Base-by-base conservation (phyloP, 306 rosid species). In the Sophora flavescens region DNA sequence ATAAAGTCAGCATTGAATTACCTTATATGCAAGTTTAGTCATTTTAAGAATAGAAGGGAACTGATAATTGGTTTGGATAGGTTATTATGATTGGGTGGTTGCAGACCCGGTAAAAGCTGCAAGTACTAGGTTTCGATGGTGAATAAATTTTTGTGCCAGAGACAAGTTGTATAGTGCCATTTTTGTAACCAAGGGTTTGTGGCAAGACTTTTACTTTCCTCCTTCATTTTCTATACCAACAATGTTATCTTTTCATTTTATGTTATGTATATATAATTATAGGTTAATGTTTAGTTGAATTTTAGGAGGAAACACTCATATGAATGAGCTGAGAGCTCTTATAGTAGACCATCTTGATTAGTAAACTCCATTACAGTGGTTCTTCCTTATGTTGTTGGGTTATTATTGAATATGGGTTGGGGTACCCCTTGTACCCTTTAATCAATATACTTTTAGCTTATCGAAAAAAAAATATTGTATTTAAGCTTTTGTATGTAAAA, bases 91-190 rank as follows among this genome's bases (percentile, higher is more conserved):
- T n/a, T n/a, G n/a, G n/a, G n/a, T n/a, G n/a, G n/a, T n/a, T n/a
- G n/a, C n/a, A n/a, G n/a, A n/a, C n/a, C n/a, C n/a, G n/a, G 75
- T 63, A 54, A 26, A 48, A 84, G 76, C 10, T 87, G 87, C 72
- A 77, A 81, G 81, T 83, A 72, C 79, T 59, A 72, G 80, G 71
- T 60, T 81, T 32, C 33, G 63, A 48, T 50, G 45, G 59, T 68
- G 80, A 79, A 17, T 68, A 72, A 78, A 61, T 42, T 35, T 78
- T 78, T 32, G 30, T 50, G 70, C 75, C 58, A 52, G 39, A 36
- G 10, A 6, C 56, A 73, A 82, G 52, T 64, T 82, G 82, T 84
- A 70, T 48, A 77, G 78, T 63, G 61, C 36, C 54, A 68, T 68
- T 57, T 51, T 54, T 59, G 64, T 77, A 50, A 44, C 64, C 72